Conservation (phyloP, 139 green algal genomes). For the Penium margaritaceum region DNA sequence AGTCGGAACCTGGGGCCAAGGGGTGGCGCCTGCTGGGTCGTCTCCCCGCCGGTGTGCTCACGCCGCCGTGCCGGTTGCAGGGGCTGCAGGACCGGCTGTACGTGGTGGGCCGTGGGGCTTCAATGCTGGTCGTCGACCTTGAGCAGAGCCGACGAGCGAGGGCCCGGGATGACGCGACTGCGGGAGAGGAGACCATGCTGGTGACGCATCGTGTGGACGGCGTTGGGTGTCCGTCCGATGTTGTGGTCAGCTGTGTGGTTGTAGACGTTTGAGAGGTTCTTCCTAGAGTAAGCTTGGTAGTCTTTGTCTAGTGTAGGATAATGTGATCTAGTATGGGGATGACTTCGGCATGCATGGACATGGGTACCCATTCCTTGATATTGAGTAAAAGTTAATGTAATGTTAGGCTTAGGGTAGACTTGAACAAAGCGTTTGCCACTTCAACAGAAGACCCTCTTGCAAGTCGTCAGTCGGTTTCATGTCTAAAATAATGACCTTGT, state of each 20-base stretch:
- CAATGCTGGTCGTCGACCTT: slow-evolving; percentile 15
- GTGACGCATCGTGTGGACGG: slow-evolving; percentile 9
- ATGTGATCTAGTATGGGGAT: too few relatives aligned
- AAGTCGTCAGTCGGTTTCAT: too few relatives aligned
- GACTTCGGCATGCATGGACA: too few relatives aligned
- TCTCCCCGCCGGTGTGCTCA: slow-evolving; percentile 6
- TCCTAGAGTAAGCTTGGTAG: too few relatives aligned
- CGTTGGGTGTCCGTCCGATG: slow-evolving; percentile 5
- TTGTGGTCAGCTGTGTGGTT: slow-evolving; percentile 10
- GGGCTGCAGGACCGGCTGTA: slow-evolving; percentile 12
- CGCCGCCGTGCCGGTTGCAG: slow-evolving; percentile 6
- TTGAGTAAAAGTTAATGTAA: too few relatives aligned
- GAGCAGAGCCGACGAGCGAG: not conserved
- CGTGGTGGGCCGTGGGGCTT: slow-evolving; percentile 10
- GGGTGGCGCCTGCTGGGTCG: slow-evolving; percentile 17
- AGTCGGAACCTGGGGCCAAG: not conserved
- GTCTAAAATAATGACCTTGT: too few relatives aligned
- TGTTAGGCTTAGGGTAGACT: too few relatives aligned
- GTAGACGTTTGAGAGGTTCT: slow-evolving; percentile 18
- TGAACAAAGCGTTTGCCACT: too few relatives aligned
- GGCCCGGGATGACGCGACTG: not conserved
- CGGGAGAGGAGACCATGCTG: not conserved
- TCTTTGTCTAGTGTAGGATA: too few relatives aligned
- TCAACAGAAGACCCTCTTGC: too few relatives aligned
- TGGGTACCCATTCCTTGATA: too few relatives aligned